Evolutionary conservation across 140 eudicot species (phyloP).

Genomic region (Stevia rebaudiana): DNA sequence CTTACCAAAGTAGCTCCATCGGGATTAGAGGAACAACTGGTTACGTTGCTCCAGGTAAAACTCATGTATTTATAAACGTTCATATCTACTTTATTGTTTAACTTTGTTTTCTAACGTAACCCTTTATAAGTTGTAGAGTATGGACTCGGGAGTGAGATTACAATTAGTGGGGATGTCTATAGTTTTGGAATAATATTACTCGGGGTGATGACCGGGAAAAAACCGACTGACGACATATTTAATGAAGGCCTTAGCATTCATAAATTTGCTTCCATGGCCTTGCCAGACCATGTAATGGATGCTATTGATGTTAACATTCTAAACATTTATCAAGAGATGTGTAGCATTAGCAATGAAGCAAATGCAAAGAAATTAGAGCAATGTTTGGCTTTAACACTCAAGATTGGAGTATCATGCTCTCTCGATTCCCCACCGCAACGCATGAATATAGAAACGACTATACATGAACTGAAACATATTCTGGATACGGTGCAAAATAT

Average conservation of each 20-base stretch:
- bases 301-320: background rate
- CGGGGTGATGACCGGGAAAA: background rate
- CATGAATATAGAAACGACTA: background rate
- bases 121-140: background rate
- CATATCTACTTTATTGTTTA: background rate
- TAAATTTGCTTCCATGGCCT: background rate
- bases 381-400: background rate
- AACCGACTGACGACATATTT: background rate
- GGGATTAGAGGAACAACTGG: background rate
- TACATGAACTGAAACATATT: slow-evolving; percentile 23
- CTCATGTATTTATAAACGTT: background rate
- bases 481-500: background rate
- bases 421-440: background rate
- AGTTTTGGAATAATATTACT: background rate
- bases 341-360: background rate
- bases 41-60: background rate
- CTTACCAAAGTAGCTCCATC: background rate
- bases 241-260: background rate
- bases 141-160: slow-evolving; percentile 1
- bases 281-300: background rate
- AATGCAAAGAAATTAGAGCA: background rate
- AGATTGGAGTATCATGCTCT: background rate
- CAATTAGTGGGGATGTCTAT: slow-evolving; percentile 1
- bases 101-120: too few species aligned
- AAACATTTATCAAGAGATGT: background rate